These are phyloP conservation scores for Penicillium antarcticum DNA, from an alignment of 495 filamentous ascomycete species.

Conservation along the genomic window DNA sequence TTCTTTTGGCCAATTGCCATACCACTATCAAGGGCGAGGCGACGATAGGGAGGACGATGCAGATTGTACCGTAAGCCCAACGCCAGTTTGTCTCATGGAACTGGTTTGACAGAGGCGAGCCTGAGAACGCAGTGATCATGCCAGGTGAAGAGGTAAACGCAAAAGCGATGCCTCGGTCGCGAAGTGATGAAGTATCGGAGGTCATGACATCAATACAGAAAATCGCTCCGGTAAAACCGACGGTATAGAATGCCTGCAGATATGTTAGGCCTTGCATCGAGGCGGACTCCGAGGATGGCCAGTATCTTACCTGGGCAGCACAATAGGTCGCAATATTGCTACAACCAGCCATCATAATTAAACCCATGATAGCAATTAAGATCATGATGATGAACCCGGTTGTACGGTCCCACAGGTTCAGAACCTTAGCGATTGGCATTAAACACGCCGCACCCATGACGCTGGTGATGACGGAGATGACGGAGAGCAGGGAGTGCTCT, in stretches of 20 bases:
- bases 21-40: slow-evolving; percentile 45
- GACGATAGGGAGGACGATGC: slow-evolving; percentile 54
- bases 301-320: slow-evolving; percentile 39
- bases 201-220: slow-evolving; percentile 56
- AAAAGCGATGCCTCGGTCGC: slow-evolving; percentile 57
- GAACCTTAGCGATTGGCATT: slow-evolving; percentile 65
- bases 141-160: slow-evolving; percentile 55
- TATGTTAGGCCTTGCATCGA: neutral
- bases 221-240: slow-evolving; percentile 53
- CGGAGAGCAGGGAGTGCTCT: slow-evolving; percentile 29
- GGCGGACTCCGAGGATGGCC: neutral
- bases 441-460: slow-evolving; percentile 55
- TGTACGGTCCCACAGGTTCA: slow-evolving; percentile 62
- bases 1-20: slow-evolving; percentile 49
- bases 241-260: slow-evolving; percentile 42
- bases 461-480: slow-evolving; percentile 29
- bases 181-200: slow-evolving; percentile 56
- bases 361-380: slow-evolving; percentile 31
- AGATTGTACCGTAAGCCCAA: slow-evolving; percentile 59
- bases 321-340: slow-evolving; percentile 43
- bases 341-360: slow-evolving; percentile 50
- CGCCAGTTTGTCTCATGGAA: slow-evolving; percentile 52
- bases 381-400: slow-evolving; percentile 47
- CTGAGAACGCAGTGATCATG: slow-evolving; percentile 42
- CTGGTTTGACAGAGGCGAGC: slow-evolving; percentile 21